Evolutionary conservation across 2,329 filamentous ascomycete species (phyloP), one percentile per base, ranked within the genome.

Genomic region (Albifimbria verrucaria): DNA sequence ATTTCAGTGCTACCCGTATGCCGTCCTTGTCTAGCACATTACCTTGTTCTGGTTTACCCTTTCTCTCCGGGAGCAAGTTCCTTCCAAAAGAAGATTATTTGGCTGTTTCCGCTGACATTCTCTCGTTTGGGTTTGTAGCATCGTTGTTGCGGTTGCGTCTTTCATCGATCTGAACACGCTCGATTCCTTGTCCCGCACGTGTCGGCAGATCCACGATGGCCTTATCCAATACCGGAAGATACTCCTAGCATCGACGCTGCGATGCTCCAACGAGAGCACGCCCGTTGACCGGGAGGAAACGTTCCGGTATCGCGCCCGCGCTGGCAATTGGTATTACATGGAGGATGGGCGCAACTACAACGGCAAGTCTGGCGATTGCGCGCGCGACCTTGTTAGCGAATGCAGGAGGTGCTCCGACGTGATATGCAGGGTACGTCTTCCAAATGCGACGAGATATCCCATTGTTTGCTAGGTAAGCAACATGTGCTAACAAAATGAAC

Each of bases 101-200:
- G 42, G 45, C 12, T 23, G 9, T 22, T 52, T 54, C 55, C 53
- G 53, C 57, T 56, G 53, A 56, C 48, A 52, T 24, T 36, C 28
- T 15, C 2, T 23, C 48, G 54, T 52, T 22, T 54, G 11, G 24
- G 42, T 20, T 28, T 52, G n/a, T 75, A 96, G 92, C 63, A 84
- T 96, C 66, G 85, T 89, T 61, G 83, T 85, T 58, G 82, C 87
- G 62, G 82, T 97, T 59, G 88, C 89, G 48, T 81, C 84, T 26
- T 81, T 83, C 61, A 84, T 97, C 67, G 93, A 97, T 68, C 82
- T 96, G 49, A 96, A 93, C 69, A 88, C 90, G 15, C 82, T 97
- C 62, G 87, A 96, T 69, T 86, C 87, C 58, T 83, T 97, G 20
- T 89, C 92, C 49, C 83, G 83, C 51, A 92, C 90, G 52, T 96